These are phyloP conservation scores for Mycena metata DNA, from an alignment of 768 basidiomycete species.

Conservation along the genomic window DNA sequence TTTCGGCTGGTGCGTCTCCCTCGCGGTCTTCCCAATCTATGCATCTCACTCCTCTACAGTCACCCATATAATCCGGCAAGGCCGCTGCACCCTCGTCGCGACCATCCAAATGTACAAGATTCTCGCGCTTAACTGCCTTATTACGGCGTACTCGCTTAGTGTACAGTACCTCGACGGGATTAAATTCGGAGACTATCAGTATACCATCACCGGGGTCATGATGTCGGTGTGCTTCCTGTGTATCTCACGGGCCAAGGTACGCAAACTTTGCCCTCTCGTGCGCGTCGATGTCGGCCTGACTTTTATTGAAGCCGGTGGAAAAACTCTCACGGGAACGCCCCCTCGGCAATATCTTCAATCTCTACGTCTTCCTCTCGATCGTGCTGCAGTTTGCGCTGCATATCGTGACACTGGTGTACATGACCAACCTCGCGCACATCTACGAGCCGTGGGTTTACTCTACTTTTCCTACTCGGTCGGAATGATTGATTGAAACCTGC, in stretches of 20 bases:
- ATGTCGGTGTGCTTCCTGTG: conserved; percentile 99
- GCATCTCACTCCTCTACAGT: conserved; percentile 60
- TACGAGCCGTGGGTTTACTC: conserved; percentile 77
- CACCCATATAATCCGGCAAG: conserved; percentile 97
- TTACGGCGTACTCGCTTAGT: conserved; percentile 97
- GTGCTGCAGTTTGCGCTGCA: conserved; percentile 95
- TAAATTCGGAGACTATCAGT: conserved; percentile 99
- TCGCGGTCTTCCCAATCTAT: conserved; percentile 15
- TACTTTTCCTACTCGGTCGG: conserved; percentile 23
- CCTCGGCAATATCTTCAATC: conserved; percentile 95
- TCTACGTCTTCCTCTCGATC: conserved; percentile 94
- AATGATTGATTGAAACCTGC: conserved; percentile 1
- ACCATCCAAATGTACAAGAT: conserved; percentile 99
- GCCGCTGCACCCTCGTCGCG: conserved; percentile 97
- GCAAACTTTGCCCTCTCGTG: conserved; percentile 36
- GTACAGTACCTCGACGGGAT: conserved; percentile 99
- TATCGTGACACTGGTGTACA: conserved; percentile 91
- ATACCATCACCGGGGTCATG: conserved; percentile 95
- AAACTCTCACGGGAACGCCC: conserved; percentile 95
- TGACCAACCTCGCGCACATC: conserved; percentile 85
- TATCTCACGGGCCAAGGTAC: conserved; percentile 97
- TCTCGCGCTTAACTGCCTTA: conserved; percentile 95
- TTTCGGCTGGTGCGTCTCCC: conserved; percentile 85
- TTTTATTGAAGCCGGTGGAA: conserved; percentile 87
- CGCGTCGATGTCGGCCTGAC: neutral